Percentiles rank a stretch among this genome's conserved stretches.
Evolutionary conservation across 805 yeast species (phyloP).

Genomic region (Starmerella etchellsii): DNA sequence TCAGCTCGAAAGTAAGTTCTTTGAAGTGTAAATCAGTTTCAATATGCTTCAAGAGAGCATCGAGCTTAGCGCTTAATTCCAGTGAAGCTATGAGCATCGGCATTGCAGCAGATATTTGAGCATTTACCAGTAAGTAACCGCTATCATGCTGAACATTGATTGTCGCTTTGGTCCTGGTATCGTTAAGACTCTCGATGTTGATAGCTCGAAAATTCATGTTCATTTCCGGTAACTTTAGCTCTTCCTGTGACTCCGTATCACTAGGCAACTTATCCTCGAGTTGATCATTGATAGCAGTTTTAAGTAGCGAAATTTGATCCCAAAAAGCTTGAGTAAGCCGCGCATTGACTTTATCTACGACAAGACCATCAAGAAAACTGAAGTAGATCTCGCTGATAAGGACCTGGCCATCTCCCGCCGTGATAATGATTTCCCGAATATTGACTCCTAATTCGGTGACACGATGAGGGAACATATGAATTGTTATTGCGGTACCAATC

Average conservation of each 20-base stretch:
- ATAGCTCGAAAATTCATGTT: background rate
- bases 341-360: constrained; percentile 1
- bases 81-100: background rate
- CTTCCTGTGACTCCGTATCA: no score
- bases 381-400: constrained; percentile 3
- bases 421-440: constrained; percentile 13
- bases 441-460: constrained; percentile 3
- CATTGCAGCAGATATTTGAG: background rate
- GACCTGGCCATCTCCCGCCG: constrained; percentile 17
- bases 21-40: background rate
- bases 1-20: background rate
- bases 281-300: background rate
- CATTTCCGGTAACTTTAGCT: background rate
- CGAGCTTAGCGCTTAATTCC: background rate
- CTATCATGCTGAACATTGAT: background rate
- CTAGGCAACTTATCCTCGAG: background rate
- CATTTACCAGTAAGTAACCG: background rate
- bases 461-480: constrained; percentile 15
- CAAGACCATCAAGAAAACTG: background rate
- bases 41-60: background rate
- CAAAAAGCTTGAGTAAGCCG: background rate
- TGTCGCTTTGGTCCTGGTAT: background rate
- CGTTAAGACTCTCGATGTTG: background rate
- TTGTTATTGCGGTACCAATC: constrained; percentile 11
- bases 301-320: background rate